Conservation (phyloP, 2,329 filamentous ascomycete species). For the Aspergillus pseudoglaucus region DNA sequence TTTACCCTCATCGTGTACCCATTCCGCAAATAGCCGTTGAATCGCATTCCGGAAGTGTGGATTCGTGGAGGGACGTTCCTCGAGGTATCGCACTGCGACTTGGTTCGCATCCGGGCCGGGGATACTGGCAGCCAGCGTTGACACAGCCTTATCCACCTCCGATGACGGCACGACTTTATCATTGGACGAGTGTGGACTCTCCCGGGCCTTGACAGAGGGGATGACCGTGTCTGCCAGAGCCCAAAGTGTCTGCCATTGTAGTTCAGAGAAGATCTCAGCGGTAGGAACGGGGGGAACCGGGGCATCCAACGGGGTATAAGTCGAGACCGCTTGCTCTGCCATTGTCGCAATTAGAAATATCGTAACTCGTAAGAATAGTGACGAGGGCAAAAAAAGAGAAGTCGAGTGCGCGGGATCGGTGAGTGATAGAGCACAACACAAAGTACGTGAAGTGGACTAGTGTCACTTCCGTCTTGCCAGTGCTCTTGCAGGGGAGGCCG, state of each 20-base stretch:
- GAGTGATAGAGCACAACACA: too few species aligned
- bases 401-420: not conserved
- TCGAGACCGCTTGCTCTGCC: too few species aligned
- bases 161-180: constrained; percentile 35
- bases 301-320: constrained; percentile 31
- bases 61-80: constrained; percentile 42
- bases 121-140: constrained; percentile 19
- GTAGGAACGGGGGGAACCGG: constrained; percentile 44
- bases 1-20: constrained; percentile 44
- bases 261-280: constrained; percentile 44
- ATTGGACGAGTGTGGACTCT: constrained; percentile 24
- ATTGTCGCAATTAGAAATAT: too few species aligned
- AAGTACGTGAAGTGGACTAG: too few species aligned
- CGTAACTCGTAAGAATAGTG: too few species aligned
- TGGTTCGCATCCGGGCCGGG: constrained; percentile 27
- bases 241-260: constrained; percentile 55
- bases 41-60: constrained; percentile 46
- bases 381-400: not conserved
- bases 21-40: constrained; percentile 42
- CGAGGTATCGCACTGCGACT: constrained; percentile 41
- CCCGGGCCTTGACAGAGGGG: constrained; percentile 44
- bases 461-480: too few species aligned
- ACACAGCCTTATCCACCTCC: constrained; percentile 36
- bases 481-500: too few species aligned
- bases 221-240: constrained; percentile 54